Evolutionary conservation across 805 yeast genomes (phyloP).

Genomic region (Pichia kluyveri): DNA sequence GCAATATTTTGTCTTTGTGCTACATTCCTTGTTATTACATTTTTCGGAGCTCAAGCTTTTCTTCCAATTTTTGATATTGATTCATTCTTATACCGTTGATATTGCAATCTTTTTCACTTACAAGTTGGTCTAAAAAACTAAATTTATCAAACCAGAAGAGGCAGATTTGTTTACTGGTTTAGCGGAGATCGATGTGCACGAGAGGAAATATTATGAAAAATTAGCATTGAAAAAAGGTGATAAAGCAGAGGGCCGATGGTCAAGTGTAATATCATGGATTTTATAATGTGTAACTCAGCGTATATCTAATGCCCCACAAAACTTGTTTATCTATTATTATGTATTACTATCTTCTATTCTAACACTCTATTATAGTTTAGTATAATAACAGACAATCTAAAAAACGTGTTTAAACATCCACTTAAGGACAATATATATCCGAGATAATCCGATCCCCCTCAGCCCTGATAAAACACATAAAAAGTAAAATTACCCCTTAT

Average conservation of each 20-base stretch:
- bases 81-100: slow-evolving; percentile 35
- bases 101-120: slow-evolving; percentile 26
- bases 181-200: slow-evolving; percentile 42
- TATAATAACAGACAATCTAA: no score
- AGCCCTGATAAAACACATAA: no score
- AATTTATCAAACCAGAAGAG: slow-evolving; percentile 31
- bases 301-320: no score
- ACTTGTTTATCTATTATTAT: no score
- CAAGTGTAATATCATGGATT: slow-evolving; percentile 1
- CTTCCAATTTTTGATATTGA: slow-evolving; percentile 26
- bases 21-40: slow-evolving; percentile 28
- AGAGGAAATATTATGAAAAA: slow-evolving; percentile 23
- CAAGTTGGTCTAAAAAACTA: slow-evolving; percentile 32
- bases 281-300: no score
- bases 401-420: no score
- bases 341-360: no score
- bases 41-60: slow-evolving; percentile 34
- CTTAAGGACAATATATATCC: no score
- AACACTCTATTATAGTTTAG: no score
- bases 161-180: slow-evolving; percentile 40
- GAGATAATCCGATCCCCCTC: no score
- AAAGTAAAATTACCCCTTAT: no score
- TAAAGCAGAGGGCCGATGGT: not conserved
- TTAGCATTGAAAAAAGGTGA: not conserved
- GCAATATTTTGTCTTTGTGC: slow-evolving; percentile 20